These are phyloP conservation scores for Penicillium sp. DNA, from an alignment of 2,329 filamentous ascomycete genomes.

Conservation along the genomic window DNA sequence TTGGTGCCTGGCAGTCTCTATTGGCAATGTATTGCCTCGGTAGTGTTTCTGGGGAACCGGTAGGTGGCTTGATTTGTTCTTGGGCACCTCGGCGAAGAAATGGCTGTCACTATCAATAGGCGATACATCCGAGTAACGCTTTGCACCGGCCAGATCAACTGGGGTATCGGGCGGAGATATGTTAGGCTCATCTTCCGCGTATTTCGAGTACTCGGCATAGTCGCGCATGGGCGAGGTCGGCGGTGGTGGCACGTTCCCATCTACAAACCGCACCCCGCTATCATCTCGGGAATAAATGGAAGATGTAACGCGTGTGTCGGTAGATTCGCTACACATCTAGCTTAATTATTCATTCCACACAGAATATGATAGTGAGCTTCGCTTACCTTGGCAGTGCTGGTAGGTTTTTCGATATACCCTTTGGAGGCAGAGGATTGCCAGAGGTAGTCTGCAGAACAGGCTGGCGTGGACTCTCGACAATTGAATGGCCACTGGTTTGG, in stretches of 20 bases:
- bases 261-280: constrained; percentile 4
- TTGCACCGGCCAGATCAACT: constrained; percentile 18
- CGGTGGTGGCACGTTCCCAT: background rate
- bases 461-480: constrained; percentile 45
- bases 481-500: constrained; percentile 40
- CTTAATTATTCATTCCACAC: background rate
- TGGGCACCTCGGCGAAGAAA: constrained; percentile 16
- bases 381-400: constrained; percentile 40
- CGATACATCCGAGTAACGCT: constrained; percentile 34
- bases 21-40: background rate
- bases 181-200: constrained; percentile 30
- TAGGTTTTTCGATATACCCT: constrained; percentile 28
- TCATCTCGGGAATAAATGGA: constrained; percentile 58
- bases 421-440: constrained; percentile 28
- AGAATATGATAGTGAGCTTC: background rate
- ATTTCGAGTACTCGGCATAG: constrained; percentile 9
- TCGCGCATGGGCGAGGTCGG: constrained; percentile 2
- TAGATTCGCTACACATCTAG: constrained; percentile 17
- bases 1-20: background rate
- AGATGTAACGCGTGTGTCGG: constrained; percentile 48
- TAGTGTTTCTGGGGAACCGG: constrained; percentile 9
- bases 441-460: constrained; percentile 39
- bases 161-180: constrained; percentile 48
- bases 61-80: constrained; percentile 17
- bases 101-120: constrained; percentile 33